A percentile compares a stretch with the other conserved stretches of the same genome.
phyloP scores from a whole-genome alignment of 176 grass and related monocot species.

The Melocanna baccifera region DNA sequence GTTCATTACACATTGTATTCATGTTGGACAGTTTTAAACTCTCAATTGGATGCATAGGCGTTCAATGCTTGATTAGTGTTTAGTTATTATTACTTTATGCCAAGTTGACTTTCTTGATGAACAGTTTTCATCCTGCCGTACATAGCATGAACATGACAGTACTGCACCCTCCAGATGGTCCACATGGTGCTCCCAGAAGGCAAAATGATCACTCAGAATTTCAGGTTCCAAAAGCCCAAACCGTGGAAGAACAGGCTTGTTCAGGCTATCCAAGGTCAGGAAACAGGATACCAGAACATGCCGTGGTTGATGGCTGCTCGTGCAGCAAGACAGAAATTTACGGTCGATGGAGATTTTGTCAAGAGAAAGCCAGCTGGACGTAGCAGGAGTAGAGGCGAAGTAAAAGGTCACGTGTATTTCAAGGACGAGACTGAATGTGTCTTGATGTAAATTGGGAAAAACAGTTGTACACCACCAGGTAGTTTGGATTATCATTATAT shows the following conservation, averaged over 20 bases:
- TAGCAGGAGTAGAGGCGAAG: background rate
- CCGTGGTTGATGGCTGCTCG: background rate
- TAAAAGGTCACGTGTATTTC: background rate
- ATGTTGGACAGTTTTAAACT: background rate
- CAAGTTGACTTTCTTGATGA: background rate
- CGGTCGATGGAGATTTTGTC: background rate
- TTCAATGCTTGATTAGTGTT: background rate
- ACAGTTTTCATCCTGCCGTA: background rate
- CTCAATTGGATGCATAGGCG: background rate
- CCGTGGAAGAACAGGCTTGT: background rate
- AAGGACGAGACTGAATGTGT: background rate
- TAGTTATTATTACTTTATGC: background rate
- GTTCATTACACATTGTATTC: background rate
- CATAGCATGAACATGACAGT: background rate
- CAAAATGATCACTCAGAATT: background rate
- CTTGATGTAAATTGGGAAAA: background rate
- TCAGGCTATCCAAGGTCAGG: background rate
- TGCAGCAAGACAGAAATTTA: background rate
- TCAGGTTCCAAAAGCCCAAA: background rate
- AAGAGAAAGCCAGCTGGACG: background rate
- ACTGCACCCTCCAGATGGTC: background rate
- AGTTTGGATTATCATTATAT: background rate
- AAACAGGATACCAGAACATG: background rate
- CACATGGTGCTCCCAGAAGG: background rate
- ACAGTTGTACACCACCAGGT: background rate